phyloP scores from a whole-genome alignment of 768 basidiomycete genomes.

The Trametes gibbosa region DNA sequence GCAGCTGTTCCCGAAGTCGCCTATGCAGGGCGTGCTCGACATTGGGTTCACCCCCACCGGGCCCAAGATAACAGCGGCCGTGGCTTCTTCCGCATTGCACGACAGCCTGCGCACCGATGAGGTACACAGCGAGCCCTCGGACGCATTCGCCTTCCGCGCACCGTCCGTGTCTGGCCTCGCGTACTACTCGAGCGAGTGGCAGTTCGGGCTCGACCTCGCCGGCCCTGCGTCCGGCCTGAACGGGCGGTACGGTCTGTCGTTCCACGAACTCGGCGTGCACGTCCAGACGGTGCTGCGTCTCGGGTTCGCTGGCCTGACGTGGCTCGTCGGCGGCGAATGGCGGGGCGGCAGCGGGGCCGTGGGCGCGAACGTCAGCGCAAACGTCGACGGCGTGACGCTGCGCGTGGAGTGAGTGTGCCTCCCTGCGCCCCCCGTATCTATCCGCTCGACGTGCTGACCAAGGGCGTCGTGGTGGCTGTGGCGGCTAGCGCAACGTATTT shows the following conservation, averaged over 20 bases:
- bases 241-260: slow-evolving; percentile 48
- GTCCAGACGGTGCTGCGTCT: slow-evolving; percentile 49
- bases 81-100: slow-evolving; percentile 21
- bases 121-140: background rate
- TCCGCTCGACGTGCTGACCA: too few relatives aligned
- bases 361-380: slow-evolving; percentile 43
- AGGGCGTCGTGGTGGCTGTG: background rate
- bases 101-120: slow-evolving; percentile 2
- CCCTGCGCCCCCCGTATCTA: too few relatives aligned
- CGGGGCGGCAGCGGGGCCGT: slow-evolving; percentile 42
- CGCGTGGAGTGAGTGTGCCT: slow-evolving; percentile 61
- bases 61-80: slow-evolving; percentile 43
- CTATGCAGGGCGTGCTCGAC: slow-evolving; percentile 45
- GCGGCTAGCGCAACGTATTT: slow-evolving; percentile 48
- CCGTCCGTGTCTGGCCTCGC: slow-evolving; percentile 55
- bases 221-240: slow-evolving; percentile 46
- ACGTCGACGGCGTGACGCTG: slow-evolving; percentile 47
- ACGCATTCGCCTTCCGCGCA: slow-evolving; percentile 9
- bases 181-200: slow-evolving; percentile 44
- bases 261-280: slow-evolving; percentile 55
- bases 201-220: slow-evolving; percentile 47
- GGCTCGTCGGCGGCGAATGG: slow-evolving; percentile 50
- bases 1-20: slow-evolving; percentile 49
- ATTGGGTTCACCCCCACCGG: slow-evolving; percentile 37
- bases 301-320: slow-evolving; percentile 44